A percentile compares a stretch with the other conserved stretches of the same genome.
These are phyloP conservation scores for Samsoniella hepiali DNA, from an alignment of 2,329 filamentous ascomycete genomes.

Conservation along the genomic window DNA sequence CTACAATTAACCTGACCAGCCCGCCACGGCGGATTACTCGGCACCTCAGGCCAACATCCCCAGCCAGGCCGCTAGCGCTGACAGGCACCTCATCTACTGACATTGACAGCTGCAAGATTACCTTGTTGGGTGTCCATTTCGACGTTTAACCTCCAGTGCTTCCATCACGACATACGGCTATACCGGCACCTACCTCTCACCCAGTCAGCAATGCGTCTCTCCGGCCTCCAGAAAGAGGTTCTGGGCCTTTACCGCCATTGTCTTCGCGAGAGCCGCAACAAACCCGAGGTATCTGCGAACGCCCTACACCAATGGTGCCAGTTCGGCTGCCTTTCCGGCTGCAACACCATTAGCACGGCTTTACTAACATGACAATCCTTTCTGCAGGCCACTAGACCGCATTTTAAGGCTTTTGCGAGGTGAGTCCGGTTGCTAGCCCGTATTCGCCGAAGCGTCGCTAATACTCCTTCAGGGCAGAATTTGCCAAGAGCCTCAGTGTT, in stretches of 20 bases:
- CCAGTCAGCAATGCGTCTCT: conserved; percentile 48
- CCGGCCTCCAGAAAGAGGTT: conserved; percentile 88
- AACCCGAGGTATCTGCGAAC: conserved; percentile 61
- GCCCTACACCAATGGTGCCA: not conserved
- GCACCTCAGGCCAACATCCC: not conserved
- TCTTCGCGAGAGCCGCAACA: conserved; percentile 74
- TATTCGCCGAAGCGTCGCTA: not conserved
- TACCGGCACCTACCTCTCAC: not conserved
- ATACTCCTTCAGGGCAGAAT: conserved; percentile 59
- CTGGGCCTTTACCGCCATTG: conserved; percentile 82
- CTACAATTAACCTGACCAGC: no score
- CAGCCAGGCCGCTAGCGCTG: conserved; percentile 10
- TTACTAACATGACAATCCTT: conserved; percentile 21
- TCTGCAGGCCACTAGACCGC: conserved; percentile 50
- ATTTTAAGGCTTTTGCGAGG: conserved; percentile 65
- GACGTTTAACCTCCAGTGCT: not conserved
- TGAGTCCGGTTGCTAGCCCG: conserved; percentile 33
- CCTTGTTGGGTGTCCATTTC: conserved; percentile 11
- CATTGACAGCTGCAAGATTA: conserved; percentile 14
- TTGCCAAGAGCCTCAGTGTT: conserved; percentile 64
- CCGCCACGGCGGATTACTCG: not conserved
- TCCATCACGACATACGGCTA: conserved; percentile 12
- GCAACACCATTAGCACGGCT: conserved; percentile 8
- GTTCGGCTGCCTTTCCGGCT: not conserved
- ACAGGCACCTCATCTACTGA: conserved; percentile 11